These are phyloP conservation scores for Coemansia sp. DNA, from an alignment of 192 early-diverging fungal genomes.

Conservation along the genomic window DNA sequence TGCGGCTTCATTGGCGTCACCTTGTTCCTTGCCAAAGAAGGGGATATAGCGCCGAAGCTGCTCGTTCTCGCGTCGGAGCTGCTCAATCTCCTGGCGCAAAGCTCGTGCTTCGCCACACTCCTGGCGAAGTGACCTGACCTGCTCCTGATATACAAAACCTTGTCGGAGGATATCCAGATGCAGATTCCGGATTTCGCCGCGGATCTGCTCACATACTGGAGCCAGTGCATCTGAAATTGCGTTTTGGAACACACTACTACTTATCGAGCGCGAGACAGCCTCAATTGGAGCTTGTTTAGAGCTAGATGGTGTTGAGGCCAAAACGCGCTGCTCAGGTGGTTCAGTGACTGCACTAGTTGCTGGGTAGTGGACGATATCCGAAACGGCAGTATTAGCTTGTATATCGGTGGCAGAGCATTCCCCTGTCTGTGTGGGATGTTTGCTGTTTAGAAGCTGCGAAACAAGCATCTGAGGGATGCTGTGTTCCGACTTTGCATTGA, in stretches of 20 bases:
- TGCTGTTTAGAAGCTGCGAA: background rate
- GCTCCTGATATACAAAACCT: slow-evolving; percentile 45
- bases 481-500: background rate
- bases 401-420: background rate
- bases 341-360: background rate
- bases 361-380: background rate
- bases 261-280: slow-evolving; percentile 16
- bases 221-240: slow-evolving; percentile 36
- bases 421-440: background rate
- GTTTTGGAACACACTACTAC: slow-evolving; percentile 43
- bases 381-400: background rate
- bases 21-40: slow-evolving; percentile 10
- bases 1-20: background rate
- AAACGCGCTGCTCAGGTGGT: background rate
- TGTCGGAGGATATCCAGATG: slow-evolving; percentile 51
- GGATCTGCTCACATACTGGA: slow-evolving; percentile 41
- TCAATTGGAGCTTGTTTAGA: slow-evolving; percentile 3
- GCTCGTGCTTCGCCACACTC: slow-evolving; percentile 30
- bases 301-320: background rate
- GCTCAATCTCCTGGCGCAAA: slow-evolving; percentile 42
- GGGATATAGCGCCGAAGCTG: slow-evolving; percentile 42
- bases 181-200: slow-evolving; percentile 49
- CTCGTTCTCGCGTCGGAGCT: slow-evolving; percentile 45
- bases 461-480: slow-evolving; percentile 1
- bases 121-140: slow-evolving; percentile 28